Base-by-base conservation (phyloP, 176 grass and related monocot species). In the Oryza coarctata region DNA sequence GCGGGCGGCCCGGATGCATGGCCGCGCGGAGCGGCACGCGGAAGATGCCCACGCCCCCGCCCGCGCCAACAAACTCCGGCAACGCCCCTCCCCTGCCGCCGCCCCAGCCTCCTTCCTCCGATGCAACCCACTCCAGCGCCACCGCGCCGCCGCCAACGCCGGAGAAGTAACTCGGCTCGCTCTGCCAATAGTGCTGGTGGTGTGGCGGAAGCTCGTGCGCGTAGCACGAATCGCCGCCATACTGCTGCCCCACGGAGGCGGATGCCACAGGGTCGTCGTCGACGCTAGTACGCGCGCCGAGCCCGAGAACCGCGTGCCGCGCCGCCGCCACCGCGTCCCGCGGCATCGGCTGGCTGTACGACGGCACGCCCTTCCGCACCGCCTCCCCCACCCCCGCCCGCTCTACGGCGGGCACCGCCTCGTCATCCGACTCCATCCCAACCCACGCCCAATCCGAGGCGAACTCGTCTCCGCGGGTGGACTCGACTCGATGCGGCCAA, bases 1-100 rank as follows among this genome's bases (percentile, higher is more conserved):
- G 92, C 71, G 95, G 95, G 7, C 95, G 92, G 49, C 1, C 83
- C 14, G 90, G 95, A 79, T 98, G 92, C 86, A 86, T 55, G 20
- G 92, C 88, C 3, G 95, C 90, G 36, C 88, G 90, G 26, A 76
- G 76, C 44, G 95, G 95, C 50, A 89, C 86, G 61, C 92, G 92
- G 86, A 93, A 98, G 60, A 93, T 79, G 34, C 90, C 95, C 20
- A 67, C 70, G 66, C 74, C 88, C 1, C 95, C 95, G n/a, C 95
- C 90, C 11, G 57, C 74, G 2, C 95, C 95, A 2, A 87, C 89
- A 71, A 98, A 98, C 70, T 98, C 92, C 15, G 86, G 86, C 44
- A 94, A 52, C 18, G 83, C 85, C 15, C 44, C 2, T 36, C 35
- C 35, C 35, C 35, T 6, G 35, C 27, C 71, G 2, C 75, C 81